A percentile compares a stretch with the other conserved stretches of the same genome.
Evolutionary conservation across 495 filamentous ascomycete species (phyloP).

Genomic region (Lasiosphaeria ovina): DNA sequence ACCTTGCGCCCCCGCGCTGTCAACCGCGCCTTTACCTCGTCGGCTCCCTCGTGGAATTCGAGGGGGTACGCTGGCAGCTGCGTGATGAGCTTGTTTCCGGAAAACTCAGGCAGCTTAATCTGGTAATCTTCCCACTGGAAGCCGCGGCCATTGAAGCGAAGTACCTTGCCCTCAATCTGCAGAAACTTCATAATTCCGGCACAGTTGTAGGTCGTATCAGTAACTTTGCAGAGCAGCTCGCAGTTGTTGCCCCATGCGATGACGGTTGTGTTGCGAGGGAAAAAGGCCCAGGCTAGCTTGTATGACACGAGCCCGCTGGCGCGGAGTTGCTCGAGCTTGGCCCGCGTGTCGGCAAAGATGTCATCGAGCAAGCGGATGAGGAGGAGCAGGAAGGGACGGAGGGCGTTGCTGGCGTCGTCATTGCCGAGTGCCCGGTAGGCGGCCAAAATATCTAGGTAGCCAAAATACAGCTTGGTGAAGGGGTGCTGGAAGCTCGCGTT

Average conservation of each 20-base stretch:
- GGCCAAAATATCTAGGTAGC: constrained; percentile 33
- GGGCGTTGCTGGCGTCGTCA: constrained; percentile 6
- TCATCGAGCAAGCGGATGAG: constrained; percentile 37
- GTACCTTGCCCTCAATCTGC: constrained; percentile 23
- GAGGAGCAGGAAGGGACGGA: constrained; percentile 31
- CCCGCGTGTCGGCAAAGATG: constrained; percentile 33
- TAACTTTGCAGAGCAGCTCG: constrained; percentile 35
- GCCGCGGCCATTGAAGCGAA: constrained; percentile 30
- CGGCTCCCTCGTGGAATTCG: constrained; percentile 24
- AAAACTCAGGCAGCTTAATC: constrained; percentile 22
- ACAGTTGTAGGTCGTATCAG: constrained; percentile 19
- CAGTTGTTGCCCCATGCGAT: constrained; percentile 30
- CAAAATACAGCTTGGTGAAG: constrained; percentile 39
- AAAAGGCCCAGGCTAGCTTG: constrained; percentile 39
- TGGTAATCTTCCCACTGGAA: constrained; percentile 31
- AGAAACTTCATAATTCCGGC: not conserved
- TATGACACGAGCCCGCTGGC: constrained; percentile 30
- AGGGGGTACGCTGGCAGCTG: constrained; percentile 36
- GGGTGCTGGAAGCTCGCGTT: constrained; percentile 32
- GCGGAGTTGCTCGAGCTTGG: constrained; percentile 29
- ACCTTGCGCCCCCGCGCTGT: constrained; percentile 28
- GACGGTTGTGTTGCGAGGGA: constrained; percentile 33
- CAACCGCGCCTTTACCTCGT: constrained; percentile 24
- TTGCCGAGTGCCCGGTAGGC: constrained; percentile 16
- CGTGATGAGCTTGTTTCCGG: constrained; percentile 28